Conservation (phyloP, 2,329 filamentous ascomycete genomes). For the Ploettnerulaceae sp. region DNA sequence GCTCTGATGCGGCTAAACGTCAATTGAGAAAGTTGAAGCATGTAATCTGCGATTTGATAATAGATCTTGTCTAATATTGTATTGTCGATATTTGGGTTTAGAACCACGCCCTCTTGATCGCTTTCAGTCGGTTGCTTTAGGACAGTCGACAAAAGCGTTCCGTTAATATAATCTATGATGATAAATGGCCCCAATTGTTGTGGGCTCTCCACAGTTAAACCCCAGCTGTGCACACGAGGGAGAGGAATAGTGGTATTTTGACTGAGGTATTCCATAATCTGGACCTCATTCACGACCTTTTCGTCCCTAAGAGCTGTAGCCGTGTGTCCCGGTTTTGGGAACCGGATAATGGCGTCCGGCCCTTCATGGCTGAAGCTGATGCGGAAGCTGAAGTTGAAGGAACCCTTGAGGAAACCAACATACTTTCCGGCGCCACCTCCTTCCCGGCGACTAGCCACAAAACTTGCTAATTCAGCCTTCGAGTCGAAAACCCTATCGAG, state of each 20-base stretch:
- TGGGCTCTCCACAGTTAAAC: conserved; percentile 32
- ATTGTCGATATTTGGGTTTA: conserved; percentile 11
- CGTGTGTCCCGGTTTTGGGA: conserved; percentile 12
- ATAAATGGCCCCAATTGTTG: conserved; percentile 31
- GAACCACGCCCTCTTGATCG: conserved; percentile 6
- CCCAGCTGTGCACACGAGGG: conserved; percentile 29
- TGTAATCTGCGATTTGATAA: conserved; percentile 13
- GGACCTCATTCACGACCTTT: conserved; percentile 10
- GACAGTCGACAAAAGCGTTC: conserved; percentile 20
- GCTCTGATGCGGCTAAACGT: conserved; percentile 12
- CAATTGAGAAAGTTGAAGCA: conserved; percentile 14
- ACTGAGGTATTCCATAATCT: conserved; percentile 17
- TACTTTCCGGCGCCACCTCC: conserved; percentile 4
- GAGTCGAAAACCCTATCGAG: conserved; percentile 10
- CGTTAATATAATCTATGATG: conserved; percentile 26
- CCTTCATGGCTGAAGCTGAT: conserved; percentile 9
- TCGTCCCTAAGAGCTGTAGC: conserved; percentile 4
- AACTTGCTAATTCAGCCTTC: conserved; percentile 11
- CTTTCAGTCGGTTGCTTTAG: conserved; percentile 11
- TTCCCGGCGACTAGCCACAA: conserved; percentile 11
- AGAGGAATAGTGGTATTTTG: conserved; percentile 34
- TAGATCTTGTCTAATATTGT: conserved; percentile 10
- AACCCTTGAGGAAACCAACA: conserved; percentile 11
- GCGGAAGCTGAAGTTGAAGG: conserved; percentile 13
- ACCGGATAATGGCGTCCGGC: conserved; percentile 13